Conservation (phyloP, 352 stramenopile species). For the Elongisporangium undulatum region DNA sequence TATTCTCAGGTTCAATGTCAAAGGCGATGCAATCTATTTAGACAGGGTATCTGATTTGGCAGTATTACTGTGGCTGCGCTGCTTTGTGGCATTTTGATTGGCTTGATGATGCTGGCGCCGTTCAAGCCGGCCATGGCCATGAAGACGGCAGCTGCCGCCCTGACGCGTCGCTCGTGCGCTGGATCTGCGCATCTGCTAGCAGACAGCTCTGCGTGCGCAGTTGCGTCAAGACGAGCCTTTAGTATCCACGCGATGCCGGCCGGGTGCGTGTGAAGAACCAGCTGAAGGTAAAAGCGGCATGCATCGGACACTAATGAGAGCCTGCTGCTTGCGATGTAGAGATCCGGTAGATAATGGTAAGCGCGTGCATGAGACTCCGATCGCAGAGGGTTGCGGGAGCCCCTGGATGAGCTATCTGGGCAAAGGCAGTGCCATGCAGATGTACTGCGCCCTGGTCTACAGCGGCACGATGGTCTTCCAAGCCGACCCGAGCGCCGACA, state of each 20-base stretch:
- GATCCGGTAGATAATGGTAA: slow-evolving; percentile 19
- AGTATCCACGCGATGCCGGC: not conserved
- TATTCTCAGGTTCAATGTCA: too few relatives aligned
- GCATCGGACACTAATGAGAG: not conserved
- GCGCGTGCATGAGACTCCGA: slow-evolving; percentile 43
- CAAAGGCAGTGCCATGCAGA: slow-evolving; percentile 53
- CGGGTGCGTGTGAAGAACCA: not conserved
- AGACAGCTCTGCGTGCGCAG: not conserved
- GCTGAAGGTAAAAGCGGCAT: not conserved
- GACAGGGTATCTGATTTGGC: not conserved
- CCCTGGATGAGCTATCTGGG: slow-evolving; percentile 57
- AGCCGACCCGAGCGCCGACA: slow-evolving; percentile 40
- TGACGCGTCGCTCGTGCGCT: not conserved
- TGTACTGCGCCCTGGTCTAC: slow-evolving; percentile 70
- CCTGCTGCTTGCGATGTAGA: slow-evolving; percentile 6
- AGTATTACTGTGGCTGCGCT: not conserved
- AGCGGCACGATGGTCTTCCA: slow-evolving; percentile 60
- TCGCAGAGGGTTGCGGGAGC: slow-evolving; percentile 49
- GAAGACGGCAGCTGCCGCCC: not conserved
- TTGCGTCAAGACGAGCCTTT: not conserved
- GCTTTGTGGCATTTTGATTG: not conserved
- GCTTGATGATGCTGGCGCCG: not conserved
- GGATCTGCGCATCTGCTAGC: not conserved
- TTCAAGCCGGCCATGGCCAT: not conserved
- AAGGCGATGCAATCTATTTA: not conserved